A percentile compares a stretch with the other conserved stretches of the same genome.
Evolutionary conservation across 345 rosid genomes (phyloP).

Genomic region (Fremontodendron californicum): DNA sequence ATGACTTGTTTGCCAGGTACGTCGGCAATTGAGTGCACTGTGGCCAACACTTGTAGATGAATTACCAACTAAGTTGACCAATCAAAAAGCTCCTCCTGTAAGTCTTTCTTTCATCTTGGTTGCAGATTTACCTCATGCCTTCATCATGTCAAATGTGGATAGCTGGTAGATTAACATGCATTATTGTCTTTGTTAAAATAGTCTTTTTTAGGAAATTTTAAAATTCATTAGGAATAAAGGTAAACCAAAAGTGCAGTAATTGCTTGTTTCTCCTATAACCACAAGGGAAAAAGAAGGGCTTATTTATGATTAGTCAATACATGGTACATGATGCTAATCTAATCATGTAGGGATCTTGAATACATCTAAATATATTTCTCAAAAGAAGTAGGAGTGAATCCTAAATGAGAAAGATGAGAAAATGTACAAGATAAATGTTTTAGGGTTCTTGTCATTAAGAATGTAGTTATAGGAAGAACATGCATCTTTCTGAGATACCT

Average conservation of each 20-base stretch:
- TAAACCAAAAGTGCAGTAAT: not conserved
- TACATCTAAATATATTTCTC: not conserved
- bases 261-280: not conserved
- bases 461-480: not conserved
- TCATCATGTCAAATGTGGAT: slow-evolving; percentile 7
- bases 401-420: not conserved
- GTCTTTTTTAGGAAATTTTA: not conserved
- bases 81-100: slow-evolving; percentile 44
- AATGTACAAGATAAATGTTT: not conserved
- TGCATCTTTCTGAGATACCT: not conserved
- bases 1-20: slow-evolving; percentile 51
- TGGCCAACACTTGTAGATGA: slow-evolving; percentile 78
- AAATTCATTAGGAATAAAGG: not conserved
- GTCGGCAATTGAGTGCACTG: slow-evolving; percentile 46
- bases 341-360: not conserved
- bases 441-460: not conserved
- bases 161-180: not conserved
- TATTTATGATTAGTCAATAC: not conserved
- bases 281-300: not conserved
- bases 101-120: slow-evolving; percentile 11
- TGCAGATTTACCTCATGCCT: not conserved
- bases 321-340: not conserved
- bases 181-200: not conserved
- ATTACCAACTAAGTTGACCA: slow-evolving; percentile 51
- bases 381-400: not conserved